Base-by-base conservation (phyloP, 257 asterid species). In the Capsicum chinense region DNA sequence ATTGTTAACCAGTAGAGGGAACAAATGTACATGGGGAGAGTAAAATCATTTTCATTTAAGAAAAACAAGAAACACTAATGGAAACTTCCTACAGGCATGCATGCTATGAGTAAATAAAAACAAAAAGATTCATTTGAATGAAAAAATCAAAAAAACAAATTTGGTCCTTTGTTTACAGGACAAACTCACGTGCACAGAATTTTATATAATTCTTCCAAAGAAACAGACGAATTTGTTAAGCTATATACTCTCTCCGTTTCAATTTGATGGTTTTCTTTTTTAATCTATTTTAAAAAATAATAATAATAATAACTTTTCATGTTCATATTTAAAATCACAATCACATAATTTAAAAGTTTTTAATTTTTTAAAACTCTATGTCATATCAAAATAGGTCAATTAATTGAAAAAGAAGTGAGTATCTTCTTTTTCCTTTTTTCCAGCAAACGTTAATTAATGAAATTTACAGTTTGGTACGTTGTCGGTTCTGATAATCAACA, bases 111-210 rank as follows among this genome's bases (percentile, higher is more conserved):
- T 47, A n/a, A 68, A 5, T 66, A 64, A 47, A 73, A n/a, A 73
- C 56, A 71, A 73, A 47, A 5, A 19, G 56, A 73, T 9, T 47
- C 59, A 48, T 47, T 19, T 47, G 59, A 73, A 19, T 47, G 80
- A 39, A 39, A 39, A 39, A 47, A 73, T 47, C n/a, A 47, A 58
- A n/a, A 39, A 63, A 80, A 80, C 58, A 14, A 19, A 9, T 17
- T n/a, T 85, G 84, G 87, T 84, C 54, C 81, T 76, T 74, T 79
- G 87, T 80, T 86, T 39, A 59, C 17, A 33, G 35, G 83, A 81
- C 87, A 80, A 39, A 26, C 83, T 62, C 89, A 58, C 85, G 87
- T 86, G 87, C 78, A 21, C 44, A 26, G 21, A 58, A 57, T 59
- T 44, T 57, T 12, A 39, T 59, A 47, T 11, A 48, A 13, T 73